These are phyloP conservation scores for Fusarium lyarnte DNA, from an alignment of 2,329 filamentous ascomycete species.

Conservation along the genomic window DNA sequence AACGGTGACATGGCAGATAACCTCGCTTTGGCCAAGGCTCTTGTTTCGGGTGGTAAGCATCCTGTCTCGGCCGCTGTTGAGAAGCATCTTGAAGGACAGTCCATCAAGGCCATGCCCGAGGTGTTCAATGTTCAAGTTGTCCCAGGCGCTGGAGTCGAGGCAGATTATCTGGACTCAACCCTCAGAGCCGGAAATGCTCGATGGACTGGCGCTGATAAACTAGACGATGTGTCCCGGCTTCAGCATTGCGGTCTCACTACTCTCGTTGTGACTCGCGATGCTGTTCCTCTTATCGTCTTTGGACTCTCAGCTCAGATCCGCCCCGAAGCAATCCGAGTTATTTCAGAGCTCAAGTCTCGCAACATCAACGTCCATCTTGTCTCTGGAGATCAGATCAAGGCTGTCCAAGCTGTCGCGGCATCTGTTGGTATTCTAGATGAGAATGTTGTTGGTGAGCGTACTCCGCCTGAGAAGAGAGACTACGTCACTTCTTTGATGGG, in stretches of 20 bases:
- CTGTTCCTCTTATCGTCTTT: background rate
- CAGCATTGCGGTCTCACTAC: background rate
- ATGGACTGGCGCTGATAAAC: background rate
- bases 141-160: background rate
- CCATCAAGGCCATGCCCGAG: fast-evolving
- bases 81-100: background rate
- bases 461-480: conserved; percentile 1
- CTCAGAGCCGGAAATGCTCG: conserved; percentile 2
- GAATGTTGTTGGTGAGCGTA: background rate
- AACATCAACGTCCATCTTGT: background rate
- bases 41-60: background rate
- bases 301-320: conserved; percentile 4
- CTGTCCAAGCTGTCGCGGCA: background rate
- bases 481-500: background rate
- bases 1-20: background rate
- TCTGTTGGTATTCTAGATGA: background rate
- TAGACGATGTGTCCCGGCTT: background rate
- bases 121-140: background rate
- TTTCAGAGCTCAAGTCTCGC: background rate
- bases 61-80: background rate
- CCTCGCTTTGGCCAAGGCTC: background rate
- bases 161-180: background rate
- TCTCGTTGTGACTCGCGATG: background rate
- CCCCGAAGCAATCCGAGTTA: background rate
- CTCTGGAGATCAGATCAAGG: background rate